These are phyloP conservation scores for Kalmusia sp. DNA, from an alignment of 2,329 filamentous ascomycete species.

Conservation along the genomic window DNA sequence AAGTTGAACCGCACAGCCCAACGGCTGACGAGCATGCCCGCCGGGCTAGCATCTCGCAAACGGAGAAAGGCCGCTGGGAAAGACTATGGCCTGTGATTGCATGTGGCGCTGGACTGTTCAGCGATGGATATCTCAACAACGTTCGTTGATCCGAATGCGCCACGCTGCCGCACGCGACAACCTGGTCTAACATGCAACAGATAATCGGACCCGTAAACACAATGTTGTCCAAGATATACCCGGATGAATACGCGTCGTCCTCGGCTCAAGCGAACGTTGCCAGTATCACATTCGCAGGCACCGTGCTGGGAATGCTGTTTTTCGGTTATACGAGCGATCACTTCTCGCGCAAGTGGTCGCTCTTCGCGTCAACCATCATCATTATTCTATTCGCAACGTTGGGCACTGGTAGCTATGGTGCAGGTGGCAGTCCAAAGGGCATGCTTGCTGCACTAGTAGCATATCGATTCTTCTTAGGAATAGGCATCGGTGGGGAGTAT, in stretches of 20 bases:
- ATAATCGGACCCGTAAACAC: conserved; percentile 90
- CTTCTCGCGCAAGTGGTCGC: conserved; percentile 82
- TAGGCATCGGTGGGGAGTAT: conserved; percentile 81
- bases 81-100: conserved; percentile 78
- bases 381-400: conserved; percentile 86
- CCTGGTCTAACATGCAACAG: conserved; percentile 49
- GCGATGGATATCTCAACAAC: conserved; percentile 90
- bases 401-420: conserved; percentile 77
- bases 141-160: conserved; percentile 52
- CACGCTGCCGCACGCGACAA: conserved; percentile 4
- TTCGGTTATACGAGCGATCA: conserved; percentile 85
- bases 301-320: conserved; percentile 79
- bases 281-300: conserved; percentile 86
- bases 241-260: conserved; percentile 71
- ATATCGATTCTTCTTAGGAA: conserved; percentile 80
- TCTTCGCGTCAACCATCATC: conserved; percentile 82
- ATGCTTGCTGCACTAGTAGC: conserved; percentile 81
- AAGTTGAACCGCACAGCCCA: conserved; percentile 14
- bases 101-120: conserved; percentile 88
- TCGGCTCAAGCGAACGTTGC: conserved; percentile 76
- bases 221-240: conserved; percentile 73
- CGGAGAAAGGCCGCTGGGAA: conserved; percentile 46
- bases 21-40: conserved; percentile 21
- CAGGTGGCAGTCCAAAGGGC: conserved; percentile 69
- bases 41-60: conserved; percentile 33